phyloP scores from a whole-genome alignment of 2,329 filamentous ascomycete species.

The Botryotinia convoluta region DNA sequence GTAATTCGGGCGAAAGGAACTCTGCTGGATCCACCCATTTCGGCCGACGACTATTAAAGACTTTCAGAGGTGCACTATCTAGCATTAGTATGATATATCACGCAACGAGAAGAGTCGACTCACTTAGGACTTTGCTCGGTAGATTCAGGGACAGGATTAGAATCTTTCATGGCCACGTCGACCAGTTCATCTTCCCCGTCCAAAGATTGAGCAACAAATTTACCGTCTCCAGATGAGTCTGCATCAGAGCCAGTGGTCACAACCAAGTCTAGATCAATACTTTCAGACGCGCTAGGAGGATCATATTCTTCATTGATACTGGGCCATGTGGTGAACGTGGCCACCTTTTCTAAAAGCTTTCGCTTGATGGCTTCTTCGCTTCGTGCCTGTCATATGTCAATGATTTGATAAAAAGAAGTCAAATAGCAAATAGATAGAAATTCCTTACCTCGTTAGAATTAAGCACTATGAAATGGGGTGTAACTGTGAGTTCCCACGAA shows the following conservation, averaged over 20 bases:
- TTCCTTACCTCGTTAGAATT: conserved; percentile 65
- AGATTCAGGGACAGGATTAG: conserved; percentile 34
- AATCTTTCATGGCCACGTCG: conserved; percentile 80
- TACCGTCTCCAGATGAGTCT: conserved; percentile 65
- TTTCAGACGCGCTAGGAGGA: conserved; percentile 49
- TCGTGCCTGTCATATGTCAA: conserved; percentile 43
- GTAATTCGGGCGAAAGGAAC: conserved; percentile 62
- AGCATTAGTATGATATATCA: background rate
- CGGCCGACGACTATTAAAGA: conserved; percentile 42
- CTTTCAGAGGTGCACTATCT: conserved; percentile 23
- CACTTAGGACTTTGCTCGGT: conserved; percentile 14
- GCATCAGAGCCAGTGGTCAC: conserved; percentile 62
- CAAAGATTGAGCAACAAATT: conserved; percentile 73
- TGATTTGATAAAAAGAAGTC: background rate
- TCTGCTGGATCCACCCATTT: conserved; percentile 52
- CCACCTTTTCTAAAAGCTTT: conserved; percentile 75
- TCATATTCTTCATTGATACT: conserved; percentile 48
- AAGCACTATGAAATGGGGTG: conserved; percentile 71
- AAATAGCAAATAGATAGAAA: background rate
- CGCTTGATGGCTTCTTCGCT: conserved; percentile 69
- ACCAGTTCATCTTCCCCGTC: conserved; percentile 89
- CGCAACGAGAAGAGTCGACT: background rate
- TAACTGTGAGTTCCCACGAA: conserved; percentile 38
- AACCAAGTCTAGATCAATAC: conserved; percentile 65
- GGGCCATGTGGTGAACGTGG: conserved; percentile 70